Evolutionary conservation across 2,329 filamentous ascomycete species (phyloP), one percentile per base, ranked within the genome.

Genomic region (Geoglossum cookeanum): DNA sequence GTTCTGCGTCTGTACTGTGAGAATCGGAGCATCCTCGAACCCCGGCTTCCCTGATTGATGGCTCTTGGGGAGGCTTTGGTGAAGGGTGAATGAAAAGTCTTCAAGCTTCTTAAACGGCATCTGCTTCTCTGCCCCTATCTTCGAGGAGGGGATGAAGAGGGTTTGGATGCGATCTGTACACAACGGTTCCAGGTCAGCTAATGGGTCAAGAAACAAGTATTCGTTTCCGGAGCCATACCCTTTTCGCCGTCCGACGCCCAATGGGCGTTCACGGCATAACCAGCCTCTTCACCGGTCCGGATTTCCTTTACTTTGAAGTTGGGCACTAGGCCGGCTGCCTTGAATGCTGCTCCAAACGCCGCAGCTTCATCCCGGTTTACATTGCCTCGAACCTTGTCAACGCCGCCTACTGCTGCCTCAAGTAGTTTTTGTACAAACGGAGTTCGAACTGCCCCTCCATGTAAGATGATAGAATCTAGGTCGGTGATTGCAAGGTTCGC

Each of bases 281-380:
- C 76, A 47, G 86, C 79, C 27, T 78, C 80, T 64, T 98, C 92
- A n/a, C 75, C 78, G 55, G 86, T 80, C 59, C 86, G 79, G 62
- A 98, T 98, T 67, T 97, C 92, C 77, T 97, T 98, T 67, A 98
- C 92, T 60, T 89, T 84, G 81, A 98, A 98, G 68, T 86, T 91
- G 45, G 91, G 89, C 71, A 88, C 96, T 59, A 98, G 77, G 63
- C 87, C 82, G 56, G 92, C 92, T 55, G 87, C 92, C 67, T 90
- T 87, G 77, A 98, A 97, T 32, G 85, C 90, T 57, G 92, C 91
- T 64, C 92, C 92, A 69, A 97, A 94, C 8, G 94, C 92, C 55
- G 92, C 92, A 29, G 92, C 85, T 71, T 98, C 92, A 65, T 98
- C 92, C 9, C 91, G 86, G 72, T 98, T 98, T 67, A 98, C 92